A percentile compares a stretch with the other conserved stretches of the same genome.
Evolutionary conservation across 2,329 filamentous ascomycete species (phyloP).

Genomic region (Zelopaecilomyces penicillatus): DNA sequence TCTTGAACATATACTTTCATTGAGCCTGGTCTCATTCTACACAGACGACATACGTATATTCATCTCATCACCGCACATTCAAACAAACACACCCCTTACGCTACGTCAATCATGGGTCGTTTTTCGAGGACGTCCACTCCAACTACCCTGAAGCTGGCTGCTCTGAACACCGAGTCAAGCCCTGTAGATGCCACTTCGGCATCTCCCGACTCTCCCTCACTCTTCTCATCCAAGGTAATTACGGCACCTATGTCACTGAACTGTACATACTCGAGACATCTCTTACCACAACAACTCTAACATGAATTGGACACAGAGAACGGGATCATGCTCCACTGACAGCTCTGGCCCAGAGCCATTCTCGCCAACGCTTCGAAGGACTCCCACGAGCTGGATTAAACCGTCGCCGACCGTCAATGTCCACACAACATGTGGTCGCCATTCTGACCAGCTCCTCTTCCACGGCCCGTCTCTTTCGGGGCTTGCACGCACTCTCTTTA

Average conservation of each 20-base stretch:
- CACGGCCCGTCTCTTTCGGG: constrained; percentile 38
- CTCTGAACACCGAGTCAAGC: neutral
- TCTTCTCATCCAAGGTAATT: constrained; percentile 6
- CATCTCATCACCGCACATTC: neutral
- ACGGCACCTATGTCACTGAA: no score
- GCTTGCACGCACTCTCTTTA: constrained; percentile 24
- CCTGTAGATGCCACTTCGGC: neutral
- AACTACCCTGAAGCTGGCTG: constrained; percentile 4
- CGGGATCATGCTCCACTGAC: constrained; percentile 4
- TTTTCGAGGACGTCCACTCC: constrained; percentile 4
- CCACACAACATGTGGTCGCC: constrained; percentile 47
- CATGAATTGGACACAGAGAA: constrained; percentile 3
- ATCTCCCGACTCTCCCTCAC: constrained; percentile 1
- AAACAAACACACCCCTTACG: neutral
- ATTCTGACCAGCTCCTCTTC: constrained; percentile 46
- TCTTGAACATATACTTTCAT: no score
- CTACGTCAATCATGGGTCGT: constrained; percentile 2
- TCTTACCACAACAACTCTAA: neutral
- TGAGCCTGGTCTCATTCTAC: no score
- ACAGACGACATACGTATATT: neutral
- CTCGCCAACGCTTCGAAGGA: constrained; percentile 16
- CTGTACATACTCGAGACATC: neutral
- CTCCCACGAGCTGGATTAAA: constrained; percentile 25
- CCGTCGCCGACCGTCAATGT: constrained; percentile 38
- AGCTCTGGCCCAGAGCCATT: constrained; percentile 3